Evolutionary conservation across 164 flowering plant species (phyloP).

Genomic region (Vitis rotundifolia): DNA sequence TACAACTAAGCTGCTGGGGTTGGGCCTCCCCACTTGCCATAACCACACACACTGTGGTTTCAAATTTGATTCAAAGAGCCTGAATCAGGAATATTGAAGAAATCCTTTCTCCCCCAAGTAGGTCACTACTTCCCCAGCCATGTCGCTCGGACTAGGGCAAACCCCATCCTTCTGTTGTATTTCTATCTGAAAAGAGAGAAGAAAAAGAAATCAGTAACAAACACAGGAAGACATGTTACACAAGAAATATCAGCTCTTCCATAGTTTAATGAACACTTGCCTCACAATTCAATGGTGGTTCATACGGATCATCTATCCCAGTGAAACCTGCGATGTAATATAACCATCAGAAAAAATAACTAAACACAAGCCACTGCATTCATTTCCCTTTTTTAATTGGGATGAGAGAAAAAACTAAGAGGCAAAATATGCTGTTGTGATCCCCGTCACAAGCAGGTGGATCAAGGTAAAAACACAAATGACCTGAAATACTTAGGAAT

Average conservation of each 20-base stretch:
- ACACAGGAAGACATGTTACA: background rate
- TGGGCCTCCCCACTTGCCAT: too few species aligned
- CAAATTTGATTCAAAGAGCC: background rate
- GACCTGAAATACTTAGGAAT: too few species aligned
- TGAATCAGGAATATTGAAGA: constrained; percentile 23
- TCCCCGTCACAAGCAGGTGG: too few species aligned
- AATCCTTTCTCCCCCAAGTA: constrained; percentile 60
- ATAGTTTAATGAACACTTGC: constrained; percentile 25
- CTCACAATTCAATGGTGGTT: constrained; percentile 72
- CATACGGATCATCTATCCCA: constrained; percentile 82
- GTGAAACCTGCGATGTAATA: constrained; percentile 56
- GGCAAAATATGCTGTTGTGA: too few species aligned
- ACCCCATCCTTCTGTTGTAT: constrained; percentile 37
- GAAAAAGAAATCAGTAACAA: background rate
- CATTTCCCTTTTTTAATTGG: background rate
- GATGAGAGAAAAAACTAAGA: background rate
- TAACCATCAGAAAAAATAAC: background rate
- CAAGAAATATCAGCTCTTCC: background rate
- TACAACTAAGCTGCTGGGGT: too few species aligned
- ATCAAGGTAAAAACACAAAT: too few species aligned
- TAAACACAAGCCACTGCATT: background rate
- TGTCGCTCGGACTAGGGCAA: constrained; percentile 43
- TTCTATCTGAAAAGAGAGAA: constrained; percentile 45
- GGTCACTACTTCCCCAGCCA: constrained; percentile 55
- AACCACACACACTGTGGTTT: too few species aligned